A percentile compares a stretch with the other conserved stretches of the same genome.
Conservation (phyloP, 192 early-diverging fungal genomes). For the Dimargaris cristalligena region DNA sequence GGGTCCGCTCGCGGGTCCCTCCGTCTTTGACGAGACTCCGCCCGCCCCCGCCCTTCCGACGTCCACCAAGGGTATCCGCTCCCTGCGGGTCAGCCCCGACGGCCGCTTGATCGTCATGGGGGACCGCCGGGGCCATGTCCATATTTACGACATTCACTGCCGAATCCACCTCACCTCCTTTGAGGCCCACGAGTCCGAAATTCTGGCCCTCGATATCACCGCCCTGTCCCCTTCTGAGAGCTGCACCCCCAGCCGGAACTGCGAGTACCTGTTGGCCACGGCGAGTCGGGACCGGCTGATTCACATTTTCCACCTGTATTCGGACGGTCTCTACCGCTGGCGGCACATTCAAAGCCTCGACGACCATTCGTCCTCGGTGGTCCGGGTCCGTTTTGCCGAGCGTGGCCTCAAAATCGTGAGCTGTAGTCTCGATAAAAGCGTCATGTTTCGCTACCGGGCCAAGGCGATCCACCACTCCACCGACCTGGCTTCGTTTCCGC, state of each 20-base stretch:
- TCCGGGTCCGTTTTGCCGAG: not conserved
- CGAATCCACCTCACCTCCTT: not conserved
- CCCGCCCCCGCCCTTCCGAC: no score
- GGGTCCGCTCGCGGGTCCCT: not conserved
- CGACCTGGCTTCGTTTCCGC: not conserved
- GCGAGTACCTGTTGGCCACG: conserved; percentile 3
- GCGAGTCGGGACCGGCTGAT: conserved; percentile 3
- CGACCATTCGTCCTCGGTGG: conserved; percentile 5
- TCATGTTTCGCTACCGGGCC: conserved; percentile 6
- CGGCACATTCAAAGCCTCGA: conserved; percentile 1
- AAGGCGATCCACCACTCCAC: not conserved
- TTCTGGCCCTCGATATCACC: conserved; percentile 58
- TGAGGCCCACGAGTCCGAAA: conserved; percentile 65
- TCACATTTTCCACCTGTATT: conserved; percentile 5
- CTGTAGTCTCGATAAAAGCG: conserved; percentile 5
- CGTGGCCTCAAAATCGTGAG: not conserved
- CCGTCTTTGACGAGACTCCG: not conserved
- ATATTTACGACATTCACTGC: not conserved
- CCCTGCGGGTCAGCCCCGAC: conserved; percentile 43
- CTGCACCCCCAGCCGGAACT: no score
- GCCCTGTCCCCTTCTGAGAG: conserved; percentile 4
- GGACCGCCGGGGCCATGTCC: conserved; percentile 45
- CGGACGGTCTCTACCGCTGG: not conserved
- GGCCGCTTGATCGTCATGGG: conserved; percentile 51
- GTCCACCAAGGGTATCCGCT: conserved; percentile 30